phyloP scores from a whole-genome alignment of 2,329 filamentous ascomycete genomes.

The Penicillium sp. region DNA sequence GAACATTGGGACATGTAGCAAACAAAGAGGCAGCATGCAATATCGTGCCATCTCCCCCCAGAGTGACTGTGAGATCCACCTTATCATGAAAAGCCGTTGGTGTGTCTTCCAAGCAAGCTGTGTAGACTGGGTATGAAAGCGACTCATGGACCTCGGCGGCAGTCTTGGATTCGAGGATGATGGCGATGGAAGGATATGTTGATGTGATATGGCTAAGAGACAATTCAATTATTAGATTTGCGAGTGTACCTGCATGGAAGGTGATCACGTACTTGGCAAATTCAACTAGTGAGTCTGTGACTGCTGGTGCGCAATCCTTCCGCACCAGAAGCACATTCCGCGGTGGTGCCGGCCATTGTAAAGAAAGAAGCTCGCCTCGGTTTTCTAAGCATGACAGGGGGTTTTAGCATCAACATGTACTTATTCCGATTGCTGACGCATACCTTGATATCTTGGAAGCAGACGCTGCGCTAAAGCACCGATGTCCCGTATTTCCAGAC shows the following conservation, averaged over 20 bases:
- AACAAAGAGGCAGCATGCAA: slow-evolving; percentile 84
- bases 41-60: slow-evolving; percentile 93
- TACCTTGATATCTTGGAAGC: slow-evolving; percentile 66
- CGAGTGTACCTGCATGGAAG: neutral
- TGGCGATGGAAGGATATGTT: slow-evolving; percentile 78
- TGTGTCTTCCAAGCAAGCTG: slow-evolving; percentile 41
- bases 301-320: slow-evolving; percentile 62
- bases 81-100: slow-evolving; percentile 68
- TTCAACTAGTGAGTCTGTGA: slow-evolving; percentile 61
- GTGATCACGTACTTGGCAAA: slow-evolving; percentile 53
- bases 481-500: slow-evolving; percentile 51
- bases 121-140: slow-evolving; percentile 74
- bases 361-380: slow-evolving; percentile 63
- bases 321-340: slow-evolving; percentile 71
- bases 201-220: slow-evolving; percentile 67
- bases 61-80: slow-evolving; percentile 84
- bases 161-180: slow-evolving; percentile 80
- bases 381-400: slow-evolving; percentile 50
- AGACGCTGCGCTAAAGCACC: slow-evolving; percentile 54
- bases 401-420: slow-evolving; percentile 35
- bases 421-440: too few relatives aligned
- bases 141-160: slow-evolving; percentile 71
- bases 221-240: slow-evolving; percentile 48
- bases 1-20: slow-evolving; percentile 77
- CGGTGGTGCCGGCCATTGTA: slow-evolving; percentile 70